phyloP scores from a whole-genome alignment of 495 filamentous ascomycete species.

The Aspergillus wentii region DNA sequence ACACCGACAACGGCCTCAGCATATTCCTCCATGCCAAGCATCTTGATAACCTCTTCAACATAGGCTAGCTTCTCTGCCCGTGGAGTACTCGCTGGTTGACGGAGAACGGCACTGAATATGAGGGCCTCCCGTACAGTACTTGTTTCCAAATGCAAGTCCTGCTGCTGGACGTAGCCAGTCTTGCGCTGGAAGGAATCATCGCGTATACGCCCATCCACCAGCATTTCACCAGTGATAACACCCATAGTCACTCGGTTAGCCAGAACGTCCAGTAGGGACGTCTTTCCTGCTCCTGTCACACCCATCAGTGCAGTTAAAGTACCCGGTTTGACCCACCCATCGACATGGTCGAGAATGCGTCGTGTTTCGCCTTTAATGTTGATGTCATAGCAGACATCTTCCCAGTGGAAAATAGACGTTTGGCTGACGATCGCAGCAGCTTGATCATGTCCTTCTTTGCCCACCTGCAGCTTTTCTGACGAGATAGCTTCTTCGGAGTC shows the following conservation, averaged over 20 bases:
- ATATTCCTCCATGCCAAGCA: slow-evolving; percentile 83
- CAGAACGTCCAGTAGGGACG: slow-evolving; percentile 47
- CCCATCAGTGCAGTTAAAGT: slow-evolving; percentile 87
- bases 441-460: slow-evolving; percentile 7
- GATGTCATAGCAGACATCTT: slow-evolving; percentile 81
- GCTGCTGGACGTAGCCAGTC: slow-evolving; percentile 91
- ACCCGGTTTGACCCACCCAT: slow-evolving; percentile 89
- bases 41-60: slow-evolving; percentile 85
- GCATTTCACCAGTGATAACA: slow-evolving; percentile 78
- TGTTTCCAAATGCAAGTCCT: slow-evolving; percentile 82
- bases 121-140: slow-evolving; percentile 81
- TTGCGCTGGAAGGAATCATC: slow-evolving; percentile 83
- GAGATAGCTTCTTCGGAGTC: slow-evolving; percentile 27
- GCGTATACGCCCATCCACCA: slow-evolving; percentile 71
- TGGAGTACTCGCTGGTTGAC: slow-evolving; percentile 68
- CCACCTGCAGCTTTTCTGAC: slow-evolving; percentile 27
- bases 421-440: slow-evolving; percentile 42
- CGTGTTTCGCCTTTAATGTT: slow-evolving; percentile 74
- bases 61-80: slow-evolving; percentile 76
- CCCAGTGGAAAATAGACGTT: slow-evolving; percentile 80
- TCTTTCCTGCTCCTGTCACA: slow-evolving; percentile 58
- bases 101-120: slow-evolving; percentile 75
- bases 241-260: slow-evolving; percentile 82
- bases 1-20: slow-evolving; percentile 86
- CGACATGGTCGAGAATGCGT: slow-evolving; percentile 76